Evolutionary conservation across 2,329 filamentous ascomycete species (phyloP), one percentile per base, ranked within the genome.

Genomic region (Hypoxylon sp.): DNA sequence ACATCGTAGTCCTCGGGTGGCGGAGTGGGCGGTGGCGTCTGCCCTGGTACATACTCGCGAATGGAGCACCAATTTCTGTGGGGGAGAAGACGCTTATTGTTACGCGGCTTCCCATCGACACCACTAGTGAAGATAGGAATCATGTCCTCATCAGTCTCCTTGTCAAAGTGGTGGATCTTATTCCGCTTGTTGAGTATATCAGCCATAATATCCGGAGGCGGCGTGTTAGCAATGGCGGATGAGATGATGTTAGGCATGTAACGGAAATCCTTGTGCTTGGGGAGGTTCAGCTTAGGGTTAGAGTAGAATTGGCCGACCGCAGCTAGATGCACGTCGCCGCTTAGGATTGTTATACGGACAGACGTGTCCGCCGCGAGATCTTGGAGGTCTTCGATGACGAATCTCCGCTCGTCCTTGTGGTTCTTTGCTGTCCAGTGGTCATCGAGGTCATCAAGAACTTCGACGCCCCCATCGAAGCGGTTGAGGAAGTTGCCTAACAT

Each of bases 401-500:
- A 91, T 69, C 91, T 93, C 55, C 96, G 89, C 80, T 99, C 96
- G 27, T 89, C 86, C 78, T 98, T 99, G 82, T 98, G 94, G 76
- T 94, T 93, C 77, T 93, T 97, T 39, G 95, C 93, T 0, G 95
- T 98, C 96, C 96, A 99, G 78, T 99, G 95, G 79, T 98, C 96
- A 77, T 98, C 95, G 8, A 97, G 82, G 74, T 97, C 94, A 77
- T 97, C 94, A 29, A 97, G 84, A 13, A 98, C 92, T 79, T 98
- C 96, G 5, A 96, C 92, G 17, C 93, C 93, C 21, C 93, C 94
- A 75, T 98, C 94, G 73, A 97, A 94, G 72, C 92, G 92, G 82
- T 97, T 97, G 42, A 97, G 84, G 47, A 97, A 89, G 66, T 88
- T 88, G 2, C 93, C 93, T 56, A 98, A 85, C 72, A 97, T 80